Base-by-base conservation (phyloP, 768 basidiomycete genomes). In the Heimioporus sp. region DNA sequence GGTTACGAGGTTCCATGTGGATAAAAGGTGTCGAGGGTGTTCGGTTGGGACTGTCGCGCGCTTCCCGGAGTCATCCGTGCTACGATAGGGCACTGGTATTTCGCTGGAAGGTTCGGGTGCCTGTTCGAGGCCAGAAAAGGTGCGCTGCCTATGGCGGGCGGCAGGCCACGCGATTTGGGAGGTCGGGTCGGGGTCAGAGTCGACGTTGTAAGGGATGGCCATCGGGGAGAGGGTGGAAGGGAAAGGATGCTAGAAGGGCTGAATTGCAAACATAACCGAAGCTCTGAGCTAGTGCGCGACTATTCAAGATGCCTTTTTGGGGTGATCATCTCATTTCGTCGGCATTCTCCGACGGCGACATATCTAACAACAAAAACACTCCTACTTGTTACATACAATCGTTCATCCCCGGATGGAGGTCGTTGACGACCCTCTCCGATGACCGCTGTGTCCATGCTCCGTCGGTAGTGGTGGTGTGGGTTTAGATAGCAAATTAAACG, bases 131-230 rank as follows among this genome's bases (percentile, higher is more conserved):
- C 57, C 53, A 15, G 60, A 60, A 16, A 59, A 40, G 5, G 63
- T 67, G 15, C 63, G 62, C 57, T 69, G 69, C 58, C 61, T 72
- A 57, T 64, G 63, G 37, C 62, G 67, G 31, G 68, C 70, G 52
- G 79, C 74, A 43, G 89, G 89, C 89, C 89, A 91, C 20, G 89
- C 70, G 42, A 90, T 83, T 66, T 89, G 89, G 12, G 83, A 85
- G 0, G 86, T 86, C n/a, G 87, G 85, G 66, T 90, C 87, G 20
- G 87, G 84, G 63, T 87, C 85, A 17, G 81, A 66, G 58, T 74
- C 73, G 15, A 64, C 61, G 53, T 63, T 69, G 54, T 81, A 73
- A 38, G 83, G 77, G 62, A 84, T 80, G 53, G 85, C 74, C 86
- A 90, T 90, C 46, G 34, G 35, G 19, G 16, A 8, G 39, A 36